Evolutionary conservation across 345 rosid species (phyloP).

Genomic region (Pistacia vera): DNA sequence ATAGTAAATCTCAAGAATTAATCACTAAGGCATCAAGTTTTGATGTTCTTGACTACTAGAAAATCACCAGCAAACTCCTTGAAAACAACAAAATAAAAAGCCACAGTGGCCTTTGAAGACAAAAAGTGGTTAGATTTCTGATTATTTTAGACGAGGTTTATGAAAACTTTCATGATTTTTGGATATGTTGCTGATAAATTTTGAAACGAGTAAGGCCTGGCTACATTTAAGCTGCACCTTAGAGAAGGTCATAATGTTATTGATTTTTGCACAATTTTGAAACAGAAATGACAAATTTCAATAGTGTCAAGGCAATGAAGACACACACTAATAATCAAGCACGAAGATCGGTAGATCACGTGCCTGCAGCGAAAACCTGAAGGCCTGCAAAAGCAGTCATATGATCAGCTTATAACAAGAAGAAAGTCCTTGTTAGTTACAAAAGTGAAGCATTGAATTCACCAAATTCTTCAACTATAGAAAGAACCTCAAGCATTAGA

Average conservation of each 20-base stretch:
- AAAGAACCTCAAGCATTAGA: slow-evolving; percentile 33
- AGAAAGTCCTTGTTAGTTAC: slow-evolving; percentile 3
- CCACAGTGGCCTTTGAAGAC: slow-evolving; percentile 20
- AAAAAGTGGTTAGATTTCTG: slow-evolving; percentile 22
- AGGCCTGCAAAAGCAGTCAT: slow-evolving; percentile 5
- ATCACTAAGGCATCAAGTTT: background rate
- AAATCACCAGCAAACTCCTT: slow-evolving; percentile 7
- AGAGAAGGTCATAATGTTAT: background rate
- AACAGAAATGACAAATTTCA: slow-evolving; percentile 15
- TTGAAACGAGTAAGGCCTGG: background rate
- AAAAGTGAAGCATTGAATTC: slow-evolving; percentile 14
- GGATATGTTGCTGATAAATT: background rate
- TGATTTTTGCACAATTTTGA: background rate
- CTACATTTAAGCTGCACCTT: background rate
- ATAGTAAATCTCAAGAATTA: slow-evolving; percentile 3
- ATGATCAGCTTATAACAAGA: slow-evolving; percentile 8
- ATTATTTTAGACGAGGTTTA: background rate
- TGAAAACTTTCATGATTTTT: background rate
- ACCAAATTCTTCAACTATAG: slow-evolving; percentile 8
- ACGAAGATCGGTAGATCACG: slow-evolving; percentile 32
- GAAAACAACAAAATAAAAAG: slow-evolving; percentile 22
- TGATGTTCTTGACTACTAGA: slow-evolving; percentile 5
- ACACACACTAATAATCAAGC: slow-evolving; percentile 11
- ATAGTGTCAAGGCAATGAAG: slow-evolving; percentile 2
- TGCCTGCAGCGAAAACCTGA: background rate